Evolutionary conservation across 257 asterid species (phyloP).

Genomic region (Jacaranda copaia): DNA sequence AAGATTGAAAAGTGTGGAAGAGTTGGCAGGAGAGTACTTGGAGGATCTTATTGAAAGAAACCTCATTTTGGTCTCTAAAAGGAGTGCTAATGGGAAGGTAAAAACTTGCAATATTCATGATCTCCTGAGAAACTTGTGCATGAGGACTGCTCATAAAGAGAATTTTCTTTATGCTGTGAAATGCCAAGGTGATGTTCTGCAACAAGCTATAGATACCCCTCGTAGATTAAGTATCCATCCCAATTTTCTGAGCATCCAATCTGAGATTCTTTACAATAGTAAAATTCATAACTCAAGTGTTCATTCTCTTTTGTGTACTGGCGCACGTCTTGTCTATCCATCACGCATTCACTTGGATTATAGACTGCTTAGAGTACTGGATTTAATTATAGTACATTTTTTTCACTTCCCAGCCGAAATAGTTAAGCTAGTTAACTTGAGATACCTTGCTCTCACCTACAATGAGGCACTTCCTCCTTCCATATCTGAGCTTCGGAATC

Average conservation of each 20-base stretch:
- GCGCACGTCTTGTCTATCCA: not conserved
- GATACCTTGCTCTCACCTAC: constrained; percentile 41
- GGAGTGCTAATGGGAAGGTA: not conserved
- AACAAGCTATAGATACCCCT: not conserved
- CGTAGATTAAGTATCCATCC: constrained; percentile 23
- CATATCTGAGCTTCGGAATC: constrained; percentile 34
- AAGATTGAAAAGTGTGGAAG: constrained; percentile 1
- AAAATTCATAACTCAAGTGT: not conserved
- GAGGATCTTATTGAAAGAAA: constrained; percentile 31
- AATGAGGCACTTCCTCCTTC: constrained; percentile 20
- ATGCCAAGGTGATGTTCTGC: not conserved
- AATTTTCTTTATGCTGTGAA: not conserved
- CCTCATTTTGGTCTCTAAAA: constrained; percentile 9
- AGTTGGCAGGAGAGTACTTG: constrained; percentile 27
- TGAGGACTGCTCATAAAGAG: constrained; percentile 10
- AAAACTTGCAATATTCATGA: constrained; percentile 39
- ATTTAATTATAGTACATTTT: not conserved
- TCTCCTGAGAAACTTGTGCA: constrained; percentile 21
- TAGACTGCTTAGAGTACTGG: constrained; percentile 34
- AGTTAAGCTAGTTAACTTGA: constrained; percentile 19
- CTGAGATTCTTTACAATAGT: not conserved
- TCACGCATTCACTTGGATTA: not conserved
- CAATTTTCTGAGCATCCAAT: not conserved
- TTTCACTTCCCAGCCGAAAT: constrained; percentile 15
- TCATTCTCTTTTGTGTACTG: constrained; percentile 20